Evolutionary conservation across 1,139 yeast genomes (phyloP).

Genomic region (Scheffersomyces cryptocercus): DNA sequence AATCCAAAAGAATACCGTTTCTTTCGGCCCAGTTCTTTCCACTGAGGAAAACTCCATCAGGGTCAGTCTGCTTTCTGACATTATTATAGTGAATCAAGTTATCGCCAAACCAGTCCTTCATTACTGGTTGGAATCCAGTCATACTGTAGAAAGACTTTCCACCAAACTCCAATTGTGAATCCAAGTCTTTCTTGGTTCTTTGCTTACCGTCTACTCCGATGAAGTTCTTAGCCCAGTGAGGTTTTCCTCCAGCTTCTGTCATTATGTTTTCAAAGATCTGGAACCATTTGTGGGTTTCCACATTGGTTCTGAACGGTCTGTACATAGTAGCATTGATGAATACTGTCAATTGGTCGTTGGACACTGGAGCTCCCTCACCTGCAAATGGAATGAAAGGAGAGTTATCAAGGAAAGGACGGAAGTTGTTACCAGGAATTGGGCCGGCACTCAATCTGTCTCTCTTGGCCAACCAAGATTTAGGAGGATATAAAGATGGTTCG

Average conservation of each 20-base stretch:
- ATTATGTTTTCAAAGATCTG: conserved; percentile 77
- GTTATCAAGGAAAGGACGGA: conserved; percentile 78
- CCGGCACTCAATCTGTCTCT: conserved; percentile 52
- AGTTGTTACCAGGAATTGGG: conserved; percentile 79
- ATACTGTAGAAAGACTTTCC: conserved; percentile 66
- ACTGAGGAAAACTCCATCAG: conserved; percentile 76
- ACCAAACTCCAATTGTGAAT: conserved; percentile 40
- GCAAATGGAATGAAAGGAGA: conserved; percentile 67
- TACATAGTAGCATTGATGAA: conserved; percentile 95
- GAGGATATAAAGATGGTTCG: conserved; percentile 44
- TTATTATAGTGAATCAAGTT: conserved; percentile 60
- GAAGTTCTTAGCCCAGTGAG: conserved; percentile 99
- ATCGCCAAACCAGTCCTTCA: conserved; percentile 80
- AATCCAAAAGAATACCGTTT: conserved; percentile 60
- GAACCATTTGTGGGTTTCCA: conserved; percentile 81
- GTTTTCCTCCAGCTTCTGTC: conserved; percentile 82
- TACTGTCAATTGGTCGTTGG: conserved; percentile 79
- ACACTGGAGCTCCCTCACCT: conserved; percentile 47
- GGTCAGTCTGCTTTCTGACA: conserved; percentile 70
- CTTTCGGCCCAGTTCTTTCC: conserved; percentile 77
- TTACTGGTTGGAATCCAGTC: conserved; percentile 74
- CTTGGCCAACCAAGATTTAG: conserved; percentile 40
- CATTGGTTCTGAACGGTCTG: conserved; percentile 79
- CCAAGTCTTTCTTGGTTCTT: conserved; percentile 37
- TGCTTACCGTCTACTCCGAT: conserved; percentile 57